Percentiles rank a stretch among this genome's conserved stretches.
Evolutionary conservation across 2,329 filamentous ascomycete genomes (phyloP).

Genomic region (Fusarium mundagurra): DNA sequence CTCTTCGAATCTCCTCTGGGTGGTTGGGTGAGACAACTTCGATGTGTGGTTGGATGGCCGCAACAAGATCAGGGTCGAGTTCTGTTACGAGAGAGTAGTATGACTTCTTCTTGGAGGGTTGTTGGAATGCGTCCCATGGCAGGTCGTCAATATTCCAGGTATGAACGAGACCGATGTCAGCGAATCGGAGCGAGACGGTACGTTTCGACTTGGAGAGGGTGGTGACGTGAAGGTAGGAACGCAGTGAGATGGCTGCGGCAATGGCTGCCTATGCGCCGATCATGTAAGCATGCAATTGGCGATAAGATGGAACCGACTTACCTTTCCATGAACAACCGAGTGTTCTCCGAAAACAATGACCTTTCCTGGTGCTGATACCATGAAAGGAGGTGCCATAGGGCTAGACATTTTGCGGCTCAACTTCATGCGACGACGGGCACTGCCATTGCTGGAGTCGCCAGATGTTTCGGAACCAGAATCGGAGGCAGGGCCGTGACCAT

Average conservation of each 20-base stretch:
- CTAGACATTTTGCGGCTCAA: constrained; percentile 67
- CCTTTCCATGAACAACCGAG: constrained; percentile 96
- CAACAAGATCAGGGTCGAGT: constrained; percentile 84
- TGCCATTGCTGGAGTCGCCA: constrained; percentile 47
- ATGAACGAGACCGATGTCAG: constrained; percentile 88
- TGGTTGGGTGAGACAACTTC: constrained; percentile 72
- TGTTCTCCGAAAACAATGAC: constrained; percentile 99
- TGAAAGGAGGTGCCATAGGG: constrained; percentile 86
- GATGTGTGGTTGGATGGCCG: constrained; percentile 83
- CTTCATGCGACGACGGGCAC: constrained; percentile 49
- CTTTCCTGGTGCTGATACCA: constrained; percentile 98
- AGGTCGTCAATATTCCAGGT: constrained; percentile 94
- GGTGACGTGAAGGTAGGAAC: constrained; percentile 96
- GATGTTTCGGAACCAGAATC: constrained; percentile 42
- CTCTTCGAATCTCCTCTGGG: constrained; percentile 78
- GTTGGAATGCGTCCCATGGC: constrained; percentile 85
- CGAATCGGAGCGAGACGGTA: constrained; percentile 87
- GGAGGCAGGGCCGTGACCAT: constrained; percentile 29
- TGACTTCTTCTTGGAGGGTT: constrained; percentile 87
- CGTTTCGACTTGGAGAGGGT: constrained; percentile 91
- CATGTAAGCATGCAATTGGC: constrained; percentile 30
- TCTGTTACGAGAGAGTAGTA: constrained; percentile 91
- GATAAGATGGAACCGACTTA: constrained; percentile 47
- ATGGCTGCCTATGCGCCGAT: constrained; percentile 75
- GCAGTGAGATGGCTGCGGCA: constrained; percentile 91